Evolutionary conservation across 2,329 filamentous ascomycete species (phyloP), one percentile per base, ranked within the genome.

Genomic region (Aspergillus floridensis): DNA sequence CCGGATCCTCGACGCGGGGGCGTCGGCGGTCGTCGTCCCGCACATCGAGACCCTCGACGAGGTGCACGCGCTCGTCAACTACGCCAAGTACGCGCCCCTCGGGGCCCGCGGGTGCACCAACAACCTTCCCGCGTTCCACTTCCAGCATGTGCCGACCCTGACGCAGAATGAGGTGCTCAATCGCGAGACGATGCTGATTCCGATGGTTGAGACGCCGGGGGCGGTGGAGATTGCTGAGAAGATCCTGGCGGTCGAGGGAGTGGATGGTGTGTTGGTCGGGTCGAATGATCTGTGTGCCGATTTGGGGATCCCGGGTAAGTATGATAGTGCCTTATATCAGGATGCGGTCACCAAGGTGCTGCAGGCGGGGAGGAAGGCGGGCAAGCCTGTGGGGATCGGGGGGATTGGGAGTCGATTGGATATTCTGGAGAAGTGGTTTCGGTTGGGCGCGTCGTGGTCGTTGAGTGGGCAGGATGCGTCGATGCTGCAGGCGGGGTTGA

Each of bases 271-370:
- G 22, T 4, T 22, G 22, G 22, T 22, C 22, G 22, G 22, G 22
- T 22, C 22, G 22, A 22, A 22, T 22, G 79, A 80, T 58, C 64
- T 81, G 52, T 76, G 69, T 21, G 73, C 75, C 1, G 78, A 80
- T 47, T 71, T 80, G 67, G 78, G 78, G 0, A 78, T 78, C 31
- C 75, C 76, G 0, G 77, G 77, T 2, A 65, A 77, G 48, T 78
- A 75, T 56, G 75, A 78, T 38, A 73, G 75, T 61, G 63, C 70
- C 1, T 44, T 63, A 8, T 73, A 71, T 48, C 53, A 68, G 44
- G 58, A 74, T 5, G 65, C 72, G 0, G 69, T 76, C 6, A 62
- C 72, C 44, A 75, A 74, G 58, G 73, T 72, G 3, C 74, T 77
- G 16, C 62, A 64, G 5, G 78, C 77, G 1, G 75, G 75, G 26